Conservation (phyloP, 2,329 filamentous ascomycete genomes). For the Colletotrichum acutatum region DNA sequence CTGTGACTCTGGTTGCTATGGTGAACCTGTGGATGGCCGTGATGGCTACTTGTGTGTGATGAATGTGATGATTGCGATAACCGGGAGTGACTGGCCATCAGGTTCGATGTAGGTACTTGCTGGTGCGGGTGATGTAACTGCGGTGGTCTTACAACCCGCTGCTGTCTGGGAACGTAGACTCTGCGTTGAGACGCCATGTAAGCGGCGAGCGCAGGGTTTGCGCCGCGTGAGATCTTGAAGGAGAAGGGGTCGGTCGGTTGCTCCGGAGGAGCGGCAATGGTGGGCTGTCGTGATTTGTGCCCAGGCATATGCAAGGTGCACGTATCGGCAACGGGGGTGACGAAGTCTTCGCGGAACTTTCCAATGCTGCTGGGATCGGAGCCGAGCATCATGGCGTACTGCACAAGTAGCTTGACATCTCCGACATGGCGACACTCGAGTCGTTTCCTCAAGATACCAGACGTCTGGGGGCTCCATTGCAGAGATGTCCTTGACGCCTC, state of each 20-base stretch:
- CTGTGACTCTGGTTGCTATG: slow-evolving; percentile 20
- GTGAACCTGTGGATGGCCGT: slow-evolving; percentile 13
- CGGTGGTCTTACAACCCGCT: slow-evolving; percentile 27
- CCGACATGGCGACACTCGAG: slow-evolving; percentile 58
- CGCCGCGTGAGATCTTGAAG: slow-evolving; percentile 49
- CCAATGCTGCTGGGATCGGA: slow-evolving; percentile 43
- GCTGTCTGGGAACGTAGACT: slow-evolving; percentile 41
- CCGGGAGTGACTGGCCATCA: slow-evolving; percentile 33
- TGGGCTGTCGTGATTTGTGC: slow-evolving; percentile 42
- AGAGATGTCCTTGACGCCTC: slow-evolving; percentile 48
- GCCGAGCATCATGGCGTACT: slow-evolving; percentile 52
- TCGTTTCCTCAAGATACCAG: slow-evolving; percentile 53
- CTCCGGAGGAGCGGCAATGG: slow-evolving; percentile 11
- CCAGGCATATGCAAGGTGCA: slow-evolving; percentile 49
- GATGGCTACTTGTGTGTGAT: slow-evolving; percentile 18
- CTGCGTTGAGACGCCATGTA: slow-evolving; percentile 50
- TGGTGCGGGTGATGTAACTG: slow-evolving; percentile 34
- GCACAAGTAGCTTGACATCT: slow-evolving; percentile 50
- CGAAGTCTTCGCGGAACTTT: slow-evolving; percentile 47
- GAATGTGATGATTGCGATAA: slow-evolving; percentile 32
- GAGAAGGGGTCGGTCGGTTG: slow-evolving; percentile 45
- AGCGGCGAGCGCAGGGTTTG: slow-evolving; percentile 47
- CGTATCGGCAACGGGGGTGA: slow-evolving; percentile 48
- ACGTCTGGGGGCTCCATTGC: slow-evolving; percentile 55
- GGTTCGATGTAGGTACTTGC: slow-evolving; percentile 31